Base-by-base conservation (phyloP, 768 basidiomycete genomes). In the Lactifluus pinguis region DNA sequence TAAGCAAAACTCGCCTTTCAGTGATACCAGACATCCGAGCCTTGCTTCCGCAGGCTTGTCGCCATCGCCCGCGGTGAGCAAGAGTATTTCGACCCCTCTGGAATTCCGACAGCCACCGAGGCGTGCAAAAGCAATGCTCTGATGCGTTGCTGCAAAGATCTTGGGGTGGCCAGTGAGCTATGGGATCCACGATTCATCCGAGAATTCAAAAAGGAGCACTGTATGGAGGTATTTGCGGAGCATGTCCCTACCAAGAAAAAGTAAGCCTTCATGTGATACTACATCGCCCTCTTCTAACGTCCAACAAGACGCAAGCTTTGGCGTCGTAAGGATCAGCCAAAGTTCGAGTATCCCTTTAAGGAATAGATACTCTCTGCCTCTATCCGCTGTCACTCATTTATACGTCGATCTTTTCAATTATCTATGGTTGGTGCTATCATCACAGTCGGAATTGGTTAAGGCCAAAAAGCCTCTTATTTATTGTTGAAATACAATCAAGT, bases 181-280 rank as follows among this genome's bases (percentile, higher is more conserved):
- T 98, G 95, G 94, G 95, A 98, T 69, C 95, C 95, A 29, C 85
- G 89, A 0, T 98, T 95, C 74, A 94, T 98, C 67, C 86, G 93
- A 34, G 84, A 88, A 68, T 98, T 95, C 80, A 98, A 95, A 74
- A 72, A 80, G 3, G 80, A 92, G 68, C 66, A 95, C 68, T 92
- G 90, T 67, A 68, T 87, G 7, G 94, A 98, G 68, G 83, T 94
- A 3, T 97, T 86, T 70, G 91, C 77, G 0, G 92, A 95, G 69
- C 86, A 98, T 68, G 53, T 85, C 0, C 77, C 83, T 0, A 92
- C 87, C 10, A 95, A 95, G 78, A 91, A 87, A 74, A 98, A 95
- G 95, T 95, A 66, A 39, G 91, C 79, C 6, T 25, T 39, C 32
- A 39, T 17, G n/a, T 57, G 0, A 17, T 38, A 25, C 19, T 25